Percentiles rank a stretch among this genome's conserved stretches.
Evolutionary conservation across 2,329 filamentous ascomycete species (phyloP).

Genomic region (Colletotrichum spinosum): DNA sequence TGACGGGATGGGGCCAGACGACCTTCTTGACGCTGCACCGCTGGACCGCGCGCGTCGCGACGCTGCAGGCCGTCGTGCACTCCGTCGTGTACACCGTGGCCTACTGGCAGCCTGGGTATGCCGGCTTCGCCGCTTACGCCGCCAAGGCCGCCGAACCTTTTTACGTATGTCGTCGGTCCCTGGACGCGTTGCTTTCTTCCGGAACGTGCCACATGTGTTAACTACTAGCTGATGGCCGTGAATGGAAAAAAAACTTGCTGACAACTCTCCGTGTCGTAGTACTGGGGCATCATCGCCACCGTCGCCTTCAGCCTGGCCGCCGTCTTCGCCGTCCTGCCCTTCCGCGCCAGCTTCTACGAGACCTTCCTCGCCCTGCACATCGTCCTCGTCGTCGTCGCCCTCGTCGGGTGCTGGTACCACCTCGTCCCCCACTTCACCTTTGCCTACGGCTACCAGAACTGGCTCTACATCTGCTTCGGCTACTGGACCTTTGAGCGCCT

Average conservation of each 20-base stretch:
- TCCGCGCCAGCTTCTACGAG: slow-evolving; percentile 48
- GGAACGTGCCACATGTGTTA: too few relatives aligned
- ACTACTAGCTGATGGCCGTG: too few relatives aligned
- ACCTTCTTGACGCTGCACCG: slow-evolving; percentile 52
- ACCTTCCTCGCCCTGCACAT: slow-evolving; percentile 49
- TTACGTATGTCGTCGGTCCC: not conserved
- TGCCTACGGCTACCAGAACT: slow-evolving; percentile 52
- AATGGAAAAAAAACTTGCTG: not conserved
- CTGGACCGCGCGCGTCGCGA: slow-evolving; percentile 46
- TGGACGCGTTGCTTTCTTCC: not conserved
- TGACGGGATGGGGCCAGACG: slow-evolving; percentile 51
- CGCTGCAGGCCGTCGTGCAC: slow-evolving; percentile 45
- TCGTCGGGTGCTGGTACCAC: slow-evolving; percentile 50
- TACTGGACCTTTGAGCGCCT: slow-evolving; percentile 48
- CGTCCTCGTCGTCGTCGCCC: slow-evolving; percentile 45
- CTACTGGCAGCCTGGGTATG: slow-evolving; percentile 24
- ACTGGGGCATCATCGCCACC: slow-evolving; percentile 49
- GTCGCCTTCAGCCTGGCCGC: slow-evolving; percentile 43
- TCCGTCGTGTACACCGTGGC: slow-evolving; percentile 46
- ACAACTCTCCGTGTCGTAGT: slow-evolving; percentile 43
- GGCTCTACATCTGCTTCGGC: slow-evolving; percentile 46
- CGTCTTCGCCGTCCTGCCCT: slow-evolving; percentile 43
- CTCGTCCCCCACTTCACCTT: slow-evolving; percentile 49
- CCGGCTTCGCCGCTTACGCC: slow-evolving; percentile 7
- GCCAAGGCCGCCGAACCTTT: slow-evolving; percentile 15